A percentile compares a stretch with the other conserved stretches of the same genome.
phyloP scores from a whole-genome alignment of 208 protist genomes.

The Phytomonas sp. region DNA sequence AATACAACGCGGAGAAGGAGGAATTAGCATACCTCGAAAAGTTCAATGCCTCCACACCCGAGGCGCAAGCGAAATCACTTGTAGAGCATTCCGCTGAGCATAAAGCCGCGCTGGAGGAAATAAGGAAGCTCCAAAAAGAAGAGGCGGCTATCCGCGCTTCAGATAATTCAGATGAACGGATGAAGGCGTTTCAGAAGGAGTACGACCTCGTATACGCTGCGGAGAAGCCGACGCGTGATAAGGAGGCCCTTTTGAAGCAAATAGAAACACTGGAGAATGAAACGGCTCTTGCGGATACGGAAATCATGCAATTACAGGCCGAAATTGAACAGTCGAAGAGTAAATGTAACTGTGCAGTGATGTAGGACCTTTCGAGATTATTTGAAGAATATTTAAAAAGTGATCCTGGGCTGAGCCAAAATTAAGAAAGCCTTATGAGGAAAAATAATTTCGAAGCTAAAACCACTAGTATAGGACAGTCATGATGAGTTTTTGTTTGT shows the following conservation, averaged over 20 bases:
- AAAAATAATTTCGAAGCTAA: too few relatives aligned
- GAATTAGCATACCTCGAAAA: conserved; percentile 32
- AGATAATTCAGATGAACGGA: conserved; percentile 17
- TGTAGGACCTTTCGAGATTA: conserved; percentile 45
- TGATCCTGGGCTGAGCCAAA: too few relatives aligned
- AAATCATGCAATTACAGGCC: conserved; percentile 31
- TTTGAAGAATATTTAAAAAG: too few relatives aligned
- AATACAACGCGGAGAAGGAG: conserved; percentile 26
- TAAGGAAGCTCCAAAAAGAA: conserved; percentile 25
- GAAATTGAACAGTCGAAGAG: conserved; percentile 47
- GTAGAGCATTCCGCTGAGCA: conserved; percentile 18
- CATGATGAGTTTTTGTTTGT: neutral
- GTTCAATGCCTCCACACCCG: conserved; percentile 46
- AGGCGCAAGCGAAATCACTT: conserved; percentile 37
- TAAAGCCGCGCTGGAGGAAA: conserved; percentile 15
- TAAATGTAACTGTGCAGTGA: conserved; percentile 43
- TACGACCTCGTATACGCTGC: conserved; percentile 35
- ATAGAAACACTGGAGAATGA: conserved; percentile 48
- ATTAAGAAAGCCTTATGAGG: too few relatives aligned
- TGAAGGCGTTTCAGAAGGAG: conserved; percentile 23
- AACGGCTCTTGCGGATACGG: conserved; percentile 37
- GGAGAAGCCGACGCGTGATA: conserved; percentile 29
- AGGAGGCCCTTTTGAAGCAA: conserved; percentile 32
- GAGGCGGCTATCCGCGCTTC: conserved; percentile 10
- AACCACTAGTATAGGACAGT: neutral